Evolutionary conservation across 352 stramenopile species (phyloP).

Genomic region (Phytophthora melonis): DNA sequence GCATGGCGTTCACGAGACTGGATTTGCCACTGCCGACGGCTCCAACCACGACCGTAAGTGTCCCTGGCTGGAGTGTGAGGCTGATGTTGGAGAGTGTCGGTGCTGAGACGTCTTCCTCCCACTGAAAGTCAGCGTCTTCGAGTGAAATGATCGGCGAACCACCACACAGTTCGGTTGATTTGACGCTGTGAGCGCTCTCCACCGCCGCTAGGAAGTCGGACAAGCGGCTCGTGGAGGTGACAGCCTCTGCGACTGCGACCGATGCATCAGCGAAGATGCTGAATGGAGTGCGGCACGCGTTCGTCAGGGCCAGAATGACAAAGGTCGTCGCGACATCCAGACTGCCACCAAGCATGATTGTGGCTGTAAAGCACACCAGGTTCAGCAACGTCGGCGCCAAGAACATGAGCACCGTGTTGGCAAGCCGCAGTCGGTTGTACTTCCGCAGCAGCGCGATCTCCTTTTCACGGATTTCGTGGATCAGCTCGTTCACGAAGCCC

Average conservation of each 20-base stretch:
- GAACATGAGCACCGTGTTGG: slow-evolving; percentile 61
- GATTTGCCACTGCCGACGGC: slow-evolving; percentile 58
- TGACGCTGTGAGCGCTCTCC: neutral
- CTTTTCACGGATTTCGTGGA: slow-evolving; percentile 43
- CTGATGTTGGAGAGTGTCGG: slow-evolving; percentile 34
- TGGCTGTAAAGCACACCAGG: slow-evolving; percentile 85
- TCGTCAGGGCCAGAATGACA: slow-evolving; percentile 91
- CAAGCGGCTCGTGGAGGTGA: slow-evolving; percentile 36
- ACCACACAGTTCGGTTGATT: neutral
- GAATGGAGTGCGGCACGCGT: slow-evolving; percentile 55
- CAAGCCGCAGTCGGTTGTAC: slow-evolving; percentile 51
- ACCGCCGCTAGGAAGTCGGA: slow-evolving; percentile 16
- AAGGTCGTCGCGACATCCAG: slow-evolving; percentile 94
- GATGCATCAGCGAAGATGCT: slow-evolving; percentile 54
- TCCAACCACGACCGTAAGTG: slow-evolving; percentile 57
- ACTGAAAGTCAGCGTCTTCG: slow-evolving; percentile 23
- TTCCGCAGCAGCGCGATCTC: slow-evolving; percentile 44
- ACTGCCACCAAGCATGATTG: slow-evolving; percentile 71
- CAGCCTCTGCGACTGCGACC: slow-evolving; percentile 53
- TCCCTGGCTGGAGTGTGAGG: slow-evolving; percentile 65
- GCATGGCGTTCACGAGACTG: slow-evolving; percentile 55
- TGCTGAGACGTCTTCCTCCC: slow-evolving; percentile 5
- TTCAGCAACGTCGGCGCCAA: slow-evolving; percentile 58
- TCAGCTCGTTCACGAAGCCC: slow-evolving; percentile 26
- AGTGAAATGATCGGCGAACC: slow-evolving; percentile 3